These are phyloP conservation scores for Penicillium sp. DNA, from an alignment of 2,329 filamentous ascomycete species.

Conservation along the genomic window DNA sequence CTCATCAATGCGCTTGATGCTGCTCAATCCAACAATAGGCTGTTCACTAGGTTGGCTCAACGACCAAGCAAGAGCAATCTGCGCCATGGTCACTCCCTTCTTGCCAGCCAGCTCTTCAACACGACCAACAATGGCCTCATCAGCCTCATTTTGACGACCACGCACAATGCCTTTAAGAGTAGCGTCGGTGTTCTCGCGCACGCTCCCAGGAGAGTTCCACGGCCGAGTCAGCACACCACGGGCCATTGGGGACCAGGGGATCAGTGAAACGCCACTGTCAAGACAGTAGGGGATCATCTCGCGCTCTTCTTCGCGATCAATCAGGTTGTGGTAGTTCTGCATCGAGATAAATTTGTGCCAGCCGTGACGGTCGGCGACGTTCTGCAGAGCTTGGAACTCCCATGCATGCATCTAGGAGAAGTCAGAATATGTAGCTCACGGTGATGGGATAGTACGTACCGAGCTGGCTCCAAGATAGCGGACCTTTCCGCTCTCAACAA, in stretches of 20 bases:
- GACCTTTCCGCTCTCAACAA: slow-evolving; percentile 37
- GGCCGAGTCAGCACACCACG: slow-evolving; percentile 51
- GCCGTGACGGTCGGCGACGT: slow-evolving; percentile 48
- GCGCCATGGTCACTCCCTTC: slow-evolving; percentile 61
- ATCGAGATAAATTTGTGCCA: slow-evolving; percentile 54
- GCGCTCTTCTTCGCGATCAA: slow-evolving; percentile 50
- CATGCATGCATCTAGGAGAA: slow-evolving; percentile 48
- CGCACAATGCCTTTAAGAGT: background rate
- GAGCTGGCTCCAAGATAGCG: slow-evolving; percentile 40
- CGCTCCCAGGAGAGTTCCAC: background rate
- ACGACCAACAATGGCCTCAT: slow-evolving; percentile 54
- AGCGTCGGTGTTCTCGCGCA: background rate
- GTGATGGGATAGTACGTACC: slow-evolving; percentile 17
- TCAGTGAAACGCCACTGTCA: slow-evolving; percentile 38
- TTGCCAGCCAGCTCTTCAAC: slow-evolving; percentile 61
- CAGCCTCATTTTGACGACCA: slow-evolving; percentile 20
- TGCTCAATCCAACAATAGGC: slow-evolving; percentile 17
- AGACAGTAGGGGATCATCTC: slow-evolving; percentile 46
- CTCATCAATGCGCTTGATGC: slow-evolving; percentile 15
- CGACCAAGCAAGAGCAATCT: slow-evolving; percentile 65
- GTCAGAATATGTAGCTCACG: background rate
- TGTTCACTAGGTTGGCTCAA: slow-evolving; percentile 4
- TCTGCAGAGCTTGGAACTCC: slow-evolving; percentile 53
- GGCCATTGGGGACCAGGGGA: slow-evolving; percentile 43
- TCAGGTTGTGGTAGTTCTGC: slow-evolving; percentile 54